Evolutionary conservation across 257 asterid species (phyloP), one percentile per base, ranked within the genome.

Genomic region (Solanum bulbocastanum): DNA sequence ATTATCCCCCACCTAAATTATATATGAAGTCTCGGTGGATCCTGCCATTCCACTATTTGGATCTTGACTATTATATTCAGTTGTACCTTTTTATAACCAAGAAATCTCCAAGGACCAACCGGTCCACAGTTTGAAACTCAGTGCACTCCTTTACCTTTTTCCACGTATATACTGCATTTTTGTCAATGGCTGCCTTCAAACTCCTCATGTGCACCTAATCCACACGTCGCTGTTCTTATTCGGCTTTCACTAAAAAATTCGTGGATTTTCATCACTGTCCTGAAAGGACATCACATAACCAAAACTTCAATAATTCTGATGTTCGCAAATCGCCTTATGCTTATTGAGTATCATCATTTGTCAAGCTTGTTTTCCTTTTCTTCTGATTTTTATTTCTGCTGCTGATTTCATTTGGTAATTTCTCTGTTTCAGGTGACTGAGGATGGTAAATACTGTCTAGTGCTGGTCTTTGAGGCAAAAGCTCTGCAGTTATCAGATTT

Each of bases 401-500:
- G 81, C 60, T 33, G 82, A 23, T 25, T 46, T 36, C 40, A 69
- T 22, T 40, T 73, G 83, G 78, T 83, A 37, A 60, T 85, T 85
- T 74, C 25, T 87, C n/a, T 92, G 33, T 83, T 88, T 87, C 83
- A 97, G 99, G 98, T 95, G 66, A 92, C 95, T 25, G 98, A 92
- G 87, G 98, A 96, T 46, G 98, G 98, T 14, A 92, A 89, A 89
- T 96, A 96, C 88, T 89, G 98, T 89, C 89, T 96, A 90, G 95
- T 91, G 13, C 86, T 97, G 91, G 95, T 95, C 68, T 97, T 96
- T 83, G 94, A 93, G 89, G 99, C 99, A 58, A 97, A 93, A 93
- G 93, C 95, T 37, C 93, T 97, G n/a, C 85, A 92, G 89, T 87
- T 97, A 16, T 92, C 98, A 65, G 98, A 97, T 87, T 96, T 97